Evolutionary conservation across 208 protist species (phyloP).

Genomic region (Wallacemonas collosoma): DNA sequence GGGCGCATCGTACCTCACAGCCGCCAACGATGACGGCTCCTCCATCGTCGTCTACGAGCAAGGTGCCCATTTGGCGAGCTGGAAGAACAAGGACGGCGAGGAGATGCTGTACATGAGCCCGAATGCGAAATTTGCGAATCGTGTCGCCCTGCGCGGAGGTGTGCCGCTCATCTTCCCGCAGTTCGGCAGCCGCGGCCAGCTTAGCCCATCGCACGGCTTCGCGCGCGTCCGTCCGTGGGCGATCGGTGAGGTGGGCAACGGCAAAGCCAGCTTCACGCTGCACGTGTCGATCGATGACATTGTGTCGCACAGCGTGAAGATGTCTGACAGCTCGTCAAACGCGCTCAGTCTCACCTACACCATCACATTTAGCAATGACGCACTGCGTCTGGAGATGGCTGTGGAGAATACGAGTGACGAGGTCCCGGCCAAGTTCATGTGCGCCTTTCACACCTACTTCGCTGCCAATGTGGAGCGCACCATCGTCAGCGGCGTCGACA

Average conservation of each 20-base stretch:
- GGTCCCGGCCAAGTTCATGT: conserved; percentile 53
- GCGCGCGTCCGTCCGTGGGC: conserved; percentile 56
- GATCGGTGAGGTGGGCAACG: conserved; percentile 33
- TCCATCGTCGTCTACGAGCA: conserved; percentile 80
- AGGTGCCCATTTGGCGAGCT: conserved; percentile 88
- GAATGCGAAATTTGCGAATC: conserved; percentile 66
- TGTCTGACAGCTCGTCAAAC: conserved; percentile 32
- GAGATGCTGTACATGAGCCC: conserved; percentile 86
- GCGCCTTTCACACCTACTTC: conserved; percentile 92
- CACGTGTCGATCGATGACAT: conserved; percentile 30
- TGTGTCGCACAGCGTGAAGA: conserved; percentile 20
- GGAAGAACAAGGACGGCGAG: conserved; percentile 52
- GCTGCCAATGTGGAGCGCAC: conserved; percentile 50
- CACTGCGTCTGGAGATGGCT: conserved; percentile 64
- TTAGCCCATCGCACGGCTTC: conserved; percentile 80
- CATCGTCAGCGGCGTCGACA: conserved; percentile 70
- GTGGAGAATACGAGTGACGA: conserved; percentile 59
- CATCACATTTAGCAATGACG: conserved; percentile 65
- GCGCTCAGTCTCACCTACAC: conserved; percentile 52
- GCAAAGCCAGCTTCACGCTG: conserved; percentile 41
- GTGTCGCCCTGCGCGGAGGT: conserved; percentile 81
- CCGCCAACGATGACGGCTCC: conserved; percentile 63
- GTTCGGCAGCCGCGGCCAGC: conserved; percentile 71
- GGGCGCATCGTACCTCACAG: conserved; percentile 34
- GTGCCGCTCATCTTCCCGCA: conserved; percentile 91